A percentile compares a stretch with the other conserved stretches of the same genome.
Conservation (phyloP, 208 protist genomes). For the Acanthamoeba royreba region DNA sequence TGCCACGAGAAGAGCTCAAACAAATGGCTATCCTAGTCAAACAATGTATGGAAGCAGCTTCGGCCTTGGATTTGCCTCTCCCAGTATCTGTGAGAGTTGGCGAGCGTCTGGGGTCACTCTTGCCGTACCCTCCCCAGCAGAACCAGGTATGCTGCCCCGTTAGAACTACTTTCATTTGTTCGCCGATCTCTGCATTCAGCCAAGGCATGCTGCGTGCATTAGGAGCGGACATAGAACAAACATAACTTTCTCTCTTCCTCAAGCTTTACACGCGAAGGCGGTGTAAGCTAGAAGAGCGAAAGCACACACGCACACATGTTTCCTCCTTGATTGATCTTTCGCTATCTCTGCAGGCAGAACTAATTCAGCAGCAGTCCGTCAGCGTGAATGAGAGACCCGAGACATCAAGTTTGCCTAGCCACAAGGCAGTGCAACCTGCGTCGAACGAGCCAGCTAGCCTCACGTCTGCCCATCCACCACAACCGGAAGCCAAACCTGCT, state of each 20-base stretch:
- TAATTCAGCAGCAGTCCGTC: too few species aligned
- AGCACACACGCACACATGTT: not conserved
- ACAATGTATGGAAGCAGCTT: not conserved
- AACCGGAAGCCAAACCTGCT: too few species aligned
- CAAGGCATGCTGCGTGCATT: not conserved
- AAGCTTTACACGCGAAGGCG: not conserved
- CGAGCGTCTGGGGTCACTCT: not conserved
- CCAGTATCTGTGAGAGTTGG: not conserved
- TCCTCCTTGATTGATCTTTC: too few species aligned
- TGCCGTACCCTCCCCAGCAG: not conserved
- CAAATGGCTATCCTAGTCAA: not conserved
- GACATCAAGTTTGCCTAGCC: too few species aligned
- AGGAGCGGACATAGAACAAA: conserved; percentile 9
- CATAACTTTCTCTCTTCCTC: not conserved
- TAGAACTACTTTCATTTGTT: not conserved
- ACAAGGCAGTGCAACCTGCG: too few species aligned
- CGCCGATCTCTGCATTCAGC: not conserved
- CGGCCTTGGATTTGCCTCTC: not conserved
- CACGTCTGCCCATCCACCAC: too few species aligned
- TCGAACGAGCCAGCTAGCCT: too few species aligned
- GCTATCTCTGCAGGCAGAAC: too few species aligned
- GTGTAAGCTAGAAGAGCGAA: not conserved
- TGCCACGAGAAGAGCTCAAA: not conserved
- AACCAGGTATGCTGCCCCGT: not conserved
- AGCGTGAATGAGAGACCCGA: too few species aligned